Conservation (phyloP, 2,329 filamentous ascomycete genomes). For the Fonsecaea pedrosoi region DNA sequence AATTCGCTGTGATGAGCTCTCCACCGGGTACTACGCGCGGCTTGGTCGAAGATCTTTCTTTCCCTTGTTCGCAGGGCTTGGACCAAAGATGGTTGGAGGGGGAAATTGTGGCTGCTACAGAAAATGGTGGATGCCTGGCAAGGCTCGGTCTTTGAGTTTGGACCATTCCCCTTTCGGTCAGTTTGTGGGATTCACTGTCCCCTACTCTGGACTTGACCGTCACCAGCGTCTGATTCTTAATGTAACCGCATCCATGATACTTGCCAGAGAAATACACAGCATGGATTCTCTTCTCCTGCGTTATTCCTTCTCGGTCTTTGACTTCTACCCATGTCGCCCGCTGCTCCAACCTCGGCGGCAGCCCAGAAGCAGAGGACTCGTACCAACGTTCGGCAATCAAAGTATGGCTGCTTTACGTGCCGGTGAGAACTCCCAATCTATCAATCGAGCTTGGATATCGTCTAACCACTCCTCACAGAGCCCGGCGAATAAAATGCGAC, state of each 20-base stretch:
- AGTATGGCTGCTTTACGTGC: constrained; percentile 27
- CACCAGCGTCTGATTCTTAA: not conserved
- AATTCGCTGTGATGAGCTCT: not conserved
- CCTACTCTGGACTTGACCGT: not conserved
- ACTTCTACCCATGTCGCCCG: not conserved
- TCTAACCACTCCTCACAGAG: not conserved
- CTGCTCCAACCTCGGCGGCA: not conserved
- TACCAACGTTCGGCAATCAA: constrained; percentile 21
- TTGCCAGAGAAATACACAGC: not conserved
- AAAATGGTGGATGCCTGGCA: not conserved
- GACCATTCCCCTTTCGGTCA: not conserved
- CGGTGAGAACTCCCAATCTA: not conserved
- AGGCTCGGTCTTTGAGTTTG: constrained; percentile 17
- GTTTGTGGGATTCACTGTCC: not conserved
- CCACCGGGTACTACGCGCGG: not conserved
- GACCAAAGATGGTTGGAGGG: not conserved
- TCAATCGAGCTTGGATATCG: not conserved
- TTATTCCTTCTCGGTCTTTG: constrained; percentile 15
- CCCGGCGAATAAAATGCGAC: constrained; percentile 22
- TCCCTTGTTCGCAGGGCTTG: not conserved
- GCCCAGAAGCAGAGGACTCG: constrained; percentile 12
- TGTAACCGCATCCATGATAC: not conserved
- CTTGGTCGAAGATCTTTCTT: not conserved
- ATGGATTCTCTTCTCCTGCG: not conserved
- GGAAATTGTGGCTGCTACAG: not conserved